Evolutionary conservation across 2,329 filamentous ascomycete species (phyloP), one percentile per base, ranked within the genome.

Genomic region (Triangularia setosa): DNA sequence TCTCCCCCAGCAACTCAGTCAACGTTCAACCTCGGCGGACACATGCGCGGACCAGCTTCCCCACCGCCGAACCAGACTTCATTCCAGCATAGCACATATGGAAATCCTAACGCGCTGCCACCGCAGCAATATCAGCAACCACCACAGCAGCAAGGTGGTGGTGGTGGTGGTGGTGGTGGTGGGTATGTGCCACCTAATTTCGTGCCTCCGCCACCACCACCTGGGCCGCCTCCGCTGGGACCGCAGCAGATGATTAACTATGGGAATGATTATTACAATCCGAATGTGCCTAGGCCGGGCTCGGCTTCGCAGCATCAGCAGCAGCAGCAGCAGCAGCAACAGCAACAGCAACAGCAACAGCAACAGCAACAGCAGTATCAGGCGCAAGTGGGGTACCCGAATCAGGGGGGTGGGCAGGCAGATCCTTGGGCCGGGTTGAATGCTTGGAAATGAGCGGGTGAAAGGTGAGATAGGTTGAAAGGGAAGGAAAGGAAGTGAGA

Each of bases 381-480:
- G 56, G 35, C 40, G 16, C 53, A 57, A 33, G 44, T 11, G 23
- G 71, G 53, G 67, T 53, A 53, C 8, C 48, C 48, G 7, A 25
- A 23, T 23, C 48, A 23, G 72, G 12, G 71, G 72, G 66, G 53
- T 52, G 40, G 25, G 12, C 27, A 4, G n/a, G 8, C 14, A 21
- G 87, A 92, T 79, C 89, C 88, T 7, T 92, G 88, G 88, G 87
- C 88, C 16, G 89, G 88, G 4, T 75, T 92, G 69, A 89, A 84
- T 77, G 84, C 83, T 55, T 91, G 88, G 88, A 90, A 89, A 74
- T 90, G 58, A 69, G 52, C 9, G 14, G 35, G n/a, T n/a, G n/a
- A n/a, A n/a, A n/a, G n/a, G n/a, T n/a, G n/a, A n/a, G n/a, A n/a
- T n/a, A n/a, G n/a, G n/a, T n/a, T n/a, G 35, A 14, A n/a, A 12